Evolutionary conservation across 108 stramenopile genomes (phyloP), one percentile per base, ranked within the genome.

Genomic region (Discostella stelligeroides): DNA sequence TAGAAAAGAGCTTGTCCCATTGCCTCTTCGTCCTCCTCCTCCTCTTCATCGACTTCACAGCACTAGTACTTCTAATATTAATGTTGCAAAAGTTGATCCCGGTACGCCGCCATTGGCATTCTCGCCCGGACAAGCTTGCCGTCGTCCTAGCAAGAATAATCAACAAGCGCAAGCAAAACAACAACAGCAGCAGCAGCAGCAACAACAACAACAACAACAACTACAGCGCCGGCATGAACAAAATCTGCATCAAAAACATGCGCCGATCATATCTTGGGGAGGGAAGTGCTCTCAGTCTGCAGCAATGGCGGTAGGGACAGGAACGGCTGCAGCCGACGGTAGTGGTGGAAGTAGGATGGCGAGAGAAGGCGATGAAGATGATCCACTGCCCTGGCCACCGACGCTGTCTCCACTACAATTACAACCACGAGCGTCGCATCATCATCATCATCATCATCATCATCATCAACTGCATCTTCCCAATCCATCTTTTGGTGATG

Each of bases 401-500:
- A 45, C 15, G 1, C 4, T n/a, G n/a, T 45, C 43, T 9, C 43
- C 43, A 45, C n/a, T n/a, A 45, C n/a, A 13, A 1, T n/a, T 45
- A 45, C 43, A 13, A 13, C n/a, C 43, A 45, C 43, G 15, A 4
- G 2, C n/a, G 12, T 45, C 9, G n/a, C 43, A n/a, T n/a, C 43
- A 45, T 45, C 43, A 11, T n/a, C 43, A 13, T 1, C 5, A n/a
- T n/a, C 43, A 17, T n/a, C 43, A 45, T 45, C 43, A 11, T n/a
- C 43, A 13, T 1, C 5, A n/a, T n/a, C 43, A 17, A 45, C 43
- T n/a, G 12, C 43, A 13, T 8, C 43, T n/a, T 45, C 43, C 43
- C 43, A 45, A 45, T n/a, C 43, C 43, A 45, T 27, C 56, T 13
- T 38, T 57, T 18, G 37, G 34, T 34, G 56, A 57, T 18, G 56